Base-by-base conservation (phyloP, 768 basidiomycete genomes). In the Termitomyces sp. region DNA sequence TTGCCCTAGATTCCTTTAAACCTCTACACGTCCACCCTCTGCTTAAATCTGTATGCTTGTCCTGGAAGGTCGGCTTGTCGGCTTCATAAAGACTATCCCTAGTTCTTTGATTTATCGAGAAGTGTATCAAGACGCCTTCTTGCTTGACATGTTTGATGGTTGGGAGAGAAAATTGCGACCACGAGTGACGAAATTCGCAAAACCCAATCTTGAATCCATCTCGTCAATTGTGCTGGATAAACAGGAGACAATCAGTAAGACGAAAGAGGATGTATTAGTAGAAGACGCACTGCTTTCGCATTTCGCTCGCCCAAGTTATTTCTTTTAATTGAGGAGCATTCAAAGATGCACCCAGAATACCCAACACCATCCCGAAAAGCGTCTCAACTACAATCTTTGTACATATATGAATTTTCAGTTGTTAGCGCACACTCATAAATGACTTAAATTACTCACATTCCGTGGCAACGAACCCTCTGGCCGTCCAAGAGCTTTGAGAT, bases 281-380 rank as follows among this genome's bases (percentile, higher is more conserved):
- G 22, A 32, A 7, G 32, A 71, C 83, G 63, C 64, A 92, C 92
- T 86, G 80, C 67, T 81, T 86, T 64, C 80, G 81, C 92, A 94
- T 94, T 72, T 95, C 92, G 64, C 88, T 91, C 18, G 90, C 82
- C 92, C 91, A 94, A 35, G 88, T 87, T 58, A 93, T 90, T 65
- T 92, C 89, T 63, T 87, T 90, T 35, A 93, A 72, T 33, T 77
- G 68, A 1, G 90, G 82, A 7, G 87, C 79, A 62, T 81, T 86
- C 58, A 90, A 64, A n/a, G 84, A 82, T 33, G 89, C 88, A 7
- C 90, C 92, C 3, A 92, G 58, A 20, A 83, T 85, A 22, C 90
- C 90, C 10, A 88, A 59, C n/a, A 85, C 63, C 20, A 92, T 75
- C 1, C 84, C 81, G 53, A 84, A 45, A 24, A 90, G 64, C 12